Evolutionary conservation across 352 stramenopile species (phyloP).

Genomic region (Phytopythium vexans): DNA sequence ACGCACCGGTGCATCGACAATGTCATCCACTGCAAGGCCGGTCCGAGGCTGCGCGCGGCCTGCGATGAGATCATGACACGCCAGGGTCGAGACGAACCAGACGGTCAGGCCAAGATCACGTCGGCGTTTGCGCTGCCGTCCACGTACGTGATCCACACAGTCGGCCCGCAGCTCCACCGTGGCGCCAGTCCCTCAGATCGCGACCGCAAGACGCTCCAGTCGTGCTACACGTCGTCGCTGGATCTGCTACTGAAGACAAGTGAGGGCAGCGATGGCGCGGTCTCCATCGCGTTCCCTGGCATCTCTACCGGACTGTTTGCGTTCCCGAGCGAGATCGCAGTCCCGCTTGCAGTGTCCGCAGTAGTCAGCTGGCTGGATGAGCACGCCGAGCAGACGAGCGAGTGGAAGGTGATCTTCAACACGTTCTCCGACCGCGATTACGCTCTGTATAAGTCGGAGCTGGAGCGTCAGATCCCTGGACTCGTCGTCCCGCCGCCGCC

Average conservation of each 20-base stretch:
- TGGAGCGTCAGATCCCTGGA: slow-evolving; percentile 12
- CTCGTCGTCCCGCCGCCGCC: slow-evolving; percentile 16
- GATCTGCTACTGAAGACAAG: slow-evolving; percentile 36
- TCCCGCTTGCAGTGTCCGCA: slow-evolving; percentile 36
- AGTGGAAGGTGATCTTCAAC: slow-evolving; percentile 71
- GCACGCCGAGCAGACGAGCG: slow-evolving; percentile 20
- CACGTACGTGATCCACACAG: slow-evolving; percentile 56
- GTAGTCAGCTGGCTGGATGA: slow-evolving; percentile 49
- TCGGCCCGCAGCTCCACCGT: slow-evolving; percentile 48
- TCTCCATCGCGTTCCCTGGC: slow-evolving; percentile 54
- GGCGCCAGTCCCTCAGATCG: slow-evolving; percentile 14
- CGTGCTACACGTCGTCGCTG: slow-evolving; percentile 50
- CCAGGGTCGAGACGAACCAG: slow-evolving; percentile 34
- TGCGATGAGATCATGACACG: slow-evolving; percentile 47
- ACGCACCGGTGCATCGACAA: slow-evolving; percentile 75
- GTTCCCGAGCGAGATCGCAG: slow-evolving; percentile 53
- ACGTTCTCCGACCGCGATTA: slow-evolving; percentile 60
- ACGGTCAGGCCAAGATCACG: slow-evolving; percentile 54
- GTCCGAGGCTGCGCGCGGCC: slow-evolving; percentile 46
- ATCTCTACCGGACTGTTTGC: slow-evolving; percentile 71
- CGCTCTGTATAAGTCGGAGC: slow-evolving; percentile 41
- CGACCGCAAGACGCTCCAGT: slow-evolving; percentile 30
- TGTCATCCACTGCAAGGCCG: slow-evolving; percentile 61
- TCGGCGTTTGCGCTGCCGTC: slow-evolving; percentile 45
- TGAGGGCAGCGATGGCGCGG: slow-evolving; percentile 4